phyloP scores from a whole-genome alignment of 2,329 filamentous ascomycete genomes.

The Helicocarpus griseus region DNA sequence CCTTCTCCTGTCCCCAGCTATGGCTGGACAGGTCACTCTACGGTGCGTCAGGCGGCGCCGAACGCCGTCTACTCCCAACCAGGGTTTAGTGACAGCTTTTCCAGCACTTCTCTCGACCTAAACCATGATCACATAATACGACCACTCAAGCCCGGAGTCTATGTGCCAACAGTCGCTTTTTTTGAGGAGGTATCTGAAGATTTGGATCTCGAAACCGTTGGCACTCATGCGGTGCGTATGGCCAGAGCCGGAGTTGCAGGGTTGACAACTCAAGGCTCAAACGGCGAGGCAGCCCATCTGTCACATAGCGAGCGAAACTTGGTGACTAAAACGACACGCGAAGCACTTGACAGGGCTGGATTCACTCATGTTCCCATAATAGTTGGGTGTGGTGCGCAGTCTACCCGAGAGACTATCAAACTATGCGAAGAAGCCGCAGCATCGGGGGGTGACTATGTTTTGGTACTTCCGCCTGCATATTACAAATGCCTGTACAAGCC shows the following conservation, averaged over 20 bases:
- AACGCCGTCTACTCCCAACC: conserved; percentile 2
- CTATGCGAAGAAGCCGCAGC: conserved; percentile 56
- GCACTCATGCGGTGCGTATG: conserved; percentile 70
- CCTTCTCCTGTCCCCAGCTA: background rate
- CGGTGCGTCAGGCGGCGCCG: background rate
- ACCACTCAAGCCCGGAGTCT: conserved; percentile 10
- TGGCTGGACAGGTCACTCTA: background rate
- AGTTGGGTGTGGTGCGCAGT: conserved; percentile 71
- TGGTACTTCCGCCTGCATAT: conserved; percentile 74
- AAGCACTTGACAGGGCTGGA: conserved; percentile 72
- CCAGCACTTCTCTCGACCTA: conserved; percentile 6
- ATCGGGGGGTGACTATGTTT: conserved; percentile 68
- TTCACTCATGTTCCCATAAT: conserved; percentile 70
- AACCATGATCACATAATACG: background rate
- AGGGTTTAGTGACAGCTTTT: conserved; percentile 8
- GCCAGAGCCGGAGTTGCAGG: conserved; percentile 69
- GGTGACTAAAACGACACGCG: conserved; percentile 67
- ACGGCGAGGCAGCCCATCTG: conserved; percentile 81
- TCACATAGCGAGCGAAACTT: conserved; percentile 65
- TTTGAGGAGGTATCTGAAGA: conserved; percentile 78
- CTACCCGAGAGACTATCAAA: conserved; percentile 69
- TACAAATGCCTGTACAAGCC: conserved; percentile 71
- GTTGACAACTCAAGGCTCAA: conserved; percentile 80
- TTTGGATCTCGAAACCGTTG: conserved; percentile 68
- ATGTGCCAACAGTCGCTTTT: conserved; percentile 59